A percentile compares a stretch with the other conserved stretches of the same genome.
phyloP scores from a whole-genome alignment of 2,329 filamentous ascomycete genomes.

The Albifimbria verrucaria region DNA sequence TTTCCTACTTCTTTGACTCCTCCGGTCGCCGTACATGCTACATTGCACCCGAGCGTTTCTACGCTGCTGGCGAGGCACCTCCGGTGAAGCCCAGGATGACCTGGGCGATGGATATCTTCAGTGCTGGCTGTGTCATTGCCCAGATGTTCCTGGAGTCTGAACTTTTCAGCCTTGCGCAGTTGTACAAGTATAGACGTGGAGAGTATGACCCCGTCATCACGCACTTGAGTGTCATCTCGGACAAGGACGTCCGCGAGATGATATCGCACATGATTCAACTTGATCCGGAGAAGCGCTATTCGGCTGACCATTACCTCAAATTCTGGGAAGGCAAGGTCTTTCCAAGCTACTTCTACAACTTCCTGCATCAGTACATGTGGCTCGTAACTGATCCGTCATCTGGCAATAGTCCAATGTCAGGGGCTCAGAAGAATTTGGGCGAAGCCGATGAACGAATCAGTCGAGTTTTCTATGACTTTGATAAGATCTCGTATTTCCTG shows the following conservation, averaged over 20 bases:
- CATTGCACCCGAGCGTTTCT: slow-evolving; percentile 88
- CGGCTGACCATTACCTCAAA: slow-evolving; percentile 88
- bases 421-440: slow-evolving; percentile 66
- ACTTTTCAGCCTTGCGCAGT: slow-evolving; percentile 94
- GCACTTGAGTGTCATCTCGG: slow-evolving; percentile 81
- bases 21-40: slow-evolving; percentile 92
- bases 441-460: slow-evolving; percentile 94
- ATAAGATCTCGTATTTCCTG: slow-evolving; percentile 94
- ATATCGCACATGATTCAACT: slow-evolving; percentile 95
- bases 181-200: slow-evolving; percentile 89
- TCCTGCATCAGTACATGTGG: slow-evolving; percentile 96
- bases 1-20: slow-evolving; percentile 96
- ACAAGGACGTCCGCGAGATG: slow-evolving; percentile 82
- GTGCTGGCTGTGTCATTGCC: slow-evolving; percentile 92
- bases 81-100: slow-evolving; percentile 58
- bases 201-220: slow-evolving; percentile 86
- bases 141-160: slow-evolving; percentile 93
- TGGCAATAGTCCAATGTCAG: slow-evolving; percentile 68
- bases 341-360: slow-evolving; percentile 94
- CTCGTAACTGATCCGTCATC: slow-evolving; percentile 88
- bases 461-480: slow-evolving; percentile 88
- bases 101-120: slow-evolving; percentile 99
- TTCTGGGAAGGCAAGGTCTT: slow-evolving; percentile 93
- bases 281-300: slow-evolving; percentile 86
- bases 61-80: slow-evolving; percentile 64